Evolutionary conservation across 306 rosid genomes (phyloP), one percentile per base, ranked within the genome.

Genomic region (Trifolium dubium): DNA sequence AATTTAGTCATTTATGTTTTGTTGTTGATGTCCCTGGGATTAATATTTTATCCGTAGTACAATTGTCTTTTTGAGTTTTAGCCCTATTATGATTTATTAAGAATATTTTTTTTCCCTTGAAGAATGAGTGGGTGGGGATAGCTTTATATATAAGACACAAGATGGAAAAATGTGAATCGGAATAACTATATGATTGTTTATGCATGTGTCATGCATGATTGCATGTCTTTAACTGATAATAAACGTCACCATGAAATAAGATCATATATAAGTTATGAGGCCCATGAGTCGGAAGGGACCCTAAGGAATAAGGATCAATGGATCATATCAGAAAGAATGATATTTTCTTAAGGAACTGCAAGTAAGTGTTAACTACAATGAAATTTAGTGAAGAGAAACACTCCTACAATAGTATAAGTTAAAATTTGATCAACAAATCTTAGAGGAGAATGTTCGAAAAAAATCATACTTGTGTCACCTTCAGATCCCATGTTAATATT

Each of bases 161-260:
- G 4, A 30, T n/a, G 47, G 29, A n/a, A 30, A 14, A 47, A 8
- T 19, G 41, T 31, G 73, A 68, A n/a, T 30, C 18, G 31, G 60
- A 68, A 49, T 68, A 68, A 30, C 15, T 67, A 19, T 29, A 51
- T n/a, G 73, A 49, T 49, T 30, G 44, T 30, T 47, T 67, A 47
- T 67, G 31, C 44, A 46, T n/a, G 60, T 47, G 18, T 10, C 41
- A 46, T 67, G 59, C 72, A 67, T 67, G 47, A 53, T 53, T 53
- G 60, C 60, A 10, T 6, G 41, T 37, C 39, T 0, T 35, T 35
- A 35, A 3, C 39, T 35, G 3, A 41, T 37, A 9, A 41, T 41
- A 41, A 41, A 65, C 51, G 15, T 46, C 51, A 13, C 51, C 51
- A 46, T 46, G 51, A 17, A 46, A 46, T 14, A 47, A 13, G 17